phyloP scores from a whole-genome alignment of 306 rosid species.

The Oemleria cerasiformis region DNA sequence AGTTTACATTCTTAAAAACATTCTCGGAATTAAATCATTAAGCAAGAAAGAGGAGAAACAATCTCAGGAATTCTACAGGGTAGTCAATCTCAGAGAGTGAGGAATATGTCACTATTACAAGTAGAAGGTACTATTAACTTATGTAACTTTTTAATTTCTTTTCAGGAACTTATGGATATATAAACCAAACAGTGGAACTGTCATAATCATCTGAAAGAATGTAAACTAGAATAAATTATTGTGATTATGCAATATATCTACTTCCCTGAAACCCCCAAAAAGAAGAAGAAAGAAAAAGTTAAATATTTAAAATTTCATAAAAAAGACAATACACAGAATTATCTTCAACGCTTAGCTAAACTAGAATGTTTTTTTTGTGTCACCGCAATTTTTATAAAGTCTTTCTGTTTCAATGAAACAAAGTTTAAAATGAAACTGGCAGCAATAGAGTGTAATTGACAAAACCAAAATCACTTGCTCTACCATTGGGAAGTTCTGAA shows the following conservation, averaged over 20 bases:
- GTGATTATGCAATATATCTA: background rate
- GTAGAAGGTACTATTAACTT: background rate
- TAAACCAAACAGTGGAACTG: background rate
- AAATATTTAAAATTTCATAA: background rate
- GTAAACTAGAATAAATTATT: background rate
- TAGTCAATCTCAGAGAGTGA: background rate
- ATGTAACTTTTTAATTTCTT: background rate
- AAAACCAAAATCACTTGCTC: constrained; percentile 16
- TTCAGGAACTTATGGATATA: background rate
- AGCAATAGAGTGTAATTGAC: constrained; percentile 8
- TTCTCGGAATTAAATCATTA: background rate
- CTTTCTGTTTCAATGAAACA: background rate
- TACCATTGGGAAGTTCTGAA: constrained; percentile 94
- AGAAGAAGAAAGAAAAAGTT: background rate
- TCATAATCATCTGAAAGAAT: background rate
- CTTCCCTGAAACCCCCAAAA: background rate
- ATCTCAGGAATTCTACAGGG: background rate
- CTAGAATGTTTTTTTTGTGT: background rate
- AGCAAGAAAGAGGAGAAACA: constrained; percentile 4
- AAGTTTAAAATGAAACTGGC: constrained; percentile 2
- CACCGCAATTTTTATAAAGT: background rate
- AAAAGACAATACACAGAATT: background rate
- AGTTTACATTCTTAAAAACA: background rate
- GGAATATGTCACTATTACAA: background rate
- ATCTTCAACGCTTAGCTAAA: background rate